Base-by-base conservation (phyloP, 495 filamentous ascomycete species). In the Penicillium odoratum region DNA sequence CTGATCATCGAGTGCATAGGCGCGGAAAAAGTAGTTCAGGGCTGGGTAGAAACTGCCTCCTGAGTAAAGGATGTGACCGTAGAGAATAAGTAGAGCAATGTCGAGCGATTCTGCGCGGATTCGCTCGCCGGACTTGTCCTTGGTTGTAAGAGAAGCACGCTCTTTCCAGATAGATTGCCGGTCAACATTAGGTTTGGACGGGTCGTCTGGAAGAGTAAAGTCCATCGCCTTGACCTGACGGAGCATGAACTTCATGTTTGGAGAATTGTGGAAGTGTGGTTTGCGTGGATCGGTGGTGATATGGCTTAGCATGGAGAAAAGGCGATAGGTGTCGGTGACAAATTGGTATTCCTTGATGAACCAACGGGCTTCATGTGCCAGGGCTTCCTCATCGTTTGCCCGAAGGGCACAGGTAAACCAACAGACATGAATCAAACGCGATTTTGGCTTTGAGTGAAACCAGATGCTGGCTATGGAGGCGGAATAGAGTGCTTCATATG, bases 161-260 rank as follows among this genome's bases (percentile, higher is more conserved):
- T 75, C 75, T 51, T 75, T 72, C 64, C 71, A 76, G 28, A 74
- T 57, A n/a, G 69, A 69, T 50, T 74, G 63, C 36, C 73, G 69
- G 13, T 64, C 47, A 7, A 53, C 55, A 38, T 57, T 58, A 18
- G 63, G 66, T 16, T 55, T 62, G 9, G 74, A 63, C 7, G 51
- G 53, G 15, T 74, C 63, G 3, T 69, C 64, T 7, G 76, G 69
- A 0, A 85, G 57, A 8, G 77, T 77, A 57, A 77, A 85, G 66
- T 98, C 94, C 83, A 96, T 91, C 13, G 87, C 86, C 70, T 96
- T 96, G 73, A 97, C 88, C 71, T 93, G 90, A 21, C 93, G 83
- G 9, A 96, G 79, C 66, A 98, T 84, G 68, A 88, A 95, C 66
- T 97, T 97, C 73, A 95, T 92, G 30, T 88, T 80, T 10, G 83